These are phyloP conservation scores for Solanum etuberosum DNA, from an alignment of 257 asterid genomes.

Conservation along the genomic window DNA sequence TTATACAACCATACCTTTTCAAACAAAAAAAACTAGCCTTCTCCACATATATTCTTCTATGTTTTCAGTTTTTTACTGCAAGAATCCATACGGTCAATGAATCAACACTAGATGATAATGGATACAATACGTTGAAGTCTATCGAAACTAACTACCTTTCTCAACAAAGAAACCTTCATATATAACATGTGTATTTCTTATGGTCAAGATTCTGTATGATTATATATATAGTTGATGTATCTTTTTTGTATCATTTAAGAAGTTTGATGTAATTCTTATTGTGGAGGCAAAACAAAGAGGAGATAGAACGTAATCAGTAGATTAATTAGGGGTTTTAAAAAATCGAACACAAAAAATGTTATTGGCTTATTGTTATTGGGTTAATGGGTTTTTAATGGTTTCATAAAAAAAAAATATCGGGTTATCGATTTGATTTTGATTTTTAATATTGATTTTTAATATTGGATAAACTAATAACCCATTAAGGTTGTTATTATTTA, in stretches of 20 bases:
- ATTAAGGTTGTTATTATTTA: too few relatives aligned
- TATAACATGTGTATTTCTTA: background rate
- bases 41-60: too few relatives aligned
- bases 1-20: background rate
- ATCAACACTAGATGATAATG: background rate
- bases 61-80: background rate
- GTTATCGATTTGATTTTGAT: too few relatives aligned
- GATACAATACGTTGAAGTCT: background rate
- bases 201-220: background rate
- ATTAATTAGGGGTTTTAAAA: too few relatives aligned
- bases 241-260: background rate
- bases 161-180: background rate
- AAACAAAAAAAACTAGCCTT: too few relatives aligned
- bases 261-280: background rate
- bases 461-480: too few relatives aligned
- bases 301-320: too few relatives aligned
- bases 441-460: too few relatives aligned
- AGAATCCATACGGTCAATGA: background rate
- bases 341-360: too few relatives aligned
- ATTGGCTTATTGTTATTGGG: too few relatives aligned
- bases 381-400: too few relatives aligned
- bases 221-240: background rate
- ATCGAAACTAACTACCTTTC: background rate
- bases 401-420: too few relatives aligned
- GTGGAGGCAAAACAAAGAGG: background rate